A percentile compares a stretch with the other conserved stretches of the same genome.
These are phyloP conservation scores for Solanum hybrid DNA, from an alignment of 305 asterid species.

Conservation along the genomic window DNA sequence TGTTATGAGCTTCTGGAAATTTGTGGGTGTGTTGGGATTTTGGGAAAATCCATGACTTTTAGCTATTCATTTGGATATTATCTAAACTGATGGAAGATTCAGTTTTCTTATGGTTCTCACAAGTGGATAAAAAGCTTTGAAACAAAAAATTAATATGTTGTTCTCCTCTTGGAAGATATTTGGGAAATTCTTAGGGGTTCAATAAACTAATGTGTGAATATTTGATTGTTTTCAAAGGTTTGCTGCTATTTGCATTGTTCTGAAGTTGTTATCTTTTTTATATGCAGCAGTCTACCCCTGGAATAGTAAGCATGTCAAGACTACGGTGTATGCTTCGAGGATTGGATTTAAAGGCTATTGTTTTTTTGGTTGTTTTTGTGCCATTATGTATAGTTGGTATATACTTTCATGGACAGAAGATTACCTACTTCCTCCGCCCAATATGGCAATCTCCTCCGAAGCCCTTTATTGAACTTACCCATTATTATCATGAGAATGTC, in stretches of 20 bases:
- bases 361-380: constrained; percentile 34
- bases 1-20: not conserved
- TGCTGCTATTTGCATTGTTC: not conserved
- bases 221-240: not conserved
- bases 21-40: not conserved
- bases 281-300: constrained; percentile 25
- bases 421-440: constrained; percentile 65
- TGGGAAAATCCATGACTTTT: not conserved
- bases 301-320: constrained; percentile 33
- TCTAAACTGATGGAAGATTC: not conserved
- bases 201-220: not conserved
- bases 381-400: constrained; percentile 37
- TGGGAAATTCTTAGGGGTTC: not conserved
- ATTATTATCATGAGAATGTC: constrained; percentile 56
- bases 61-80: not conserved
- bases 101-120: not conserved
- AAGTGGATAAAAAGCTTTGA: not conserved
- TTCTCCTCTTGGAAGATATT: not conserved
- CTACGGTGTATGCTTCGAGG: constrained; percentile 39
- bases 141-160: not conserved
- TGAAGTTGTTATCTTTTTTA: not conserved
- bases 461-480: constrained; percentile 53
- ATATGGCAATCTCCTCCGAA: constrained; percentile 78
- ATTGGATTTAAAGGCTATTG: constrained; percentile 35
- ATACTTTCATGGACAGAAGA: constrained; percentile 67